phyloP scores from a whole-genome alignment of 2,329 filamentous ascomycete genomes.

The Colletotrichum salicis region DNA sequence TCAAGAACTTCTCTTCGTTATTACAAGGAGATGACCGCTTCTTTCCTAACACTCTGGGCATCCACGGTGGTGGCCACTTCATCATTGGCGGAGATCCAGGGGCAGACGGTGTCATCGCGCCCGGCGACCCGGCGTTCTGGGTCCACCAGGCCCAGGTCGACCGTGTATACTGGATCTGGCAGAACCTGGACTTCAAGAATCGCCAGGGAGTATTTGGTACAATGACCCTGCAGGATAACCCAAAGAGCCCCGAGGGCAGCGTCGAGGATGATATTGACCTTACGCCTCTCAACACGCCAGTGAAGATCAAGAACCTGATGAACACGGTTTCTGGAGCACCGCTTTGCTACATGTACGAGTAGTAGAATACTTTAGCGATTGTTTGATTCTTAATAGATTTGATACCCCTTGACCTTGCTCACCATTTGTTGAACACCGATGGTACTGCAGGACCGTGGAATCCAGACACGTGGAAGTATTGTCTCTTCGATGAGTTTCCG shows the following conservation, averaged over 20 bases:
- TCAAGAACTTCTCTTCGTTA: constrained; percentile 45
- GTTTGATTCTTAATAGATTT: neutral
- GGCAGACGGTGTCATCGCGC: constrained; percentile 55
- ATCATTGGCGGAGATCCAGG: constrained; percentile 58
- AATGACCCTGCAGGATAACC: constrained; percentile 53
- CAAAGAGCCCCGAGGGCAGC: constrained; percentile 53
- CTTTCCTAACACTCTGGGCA: constrained; percentile 45
- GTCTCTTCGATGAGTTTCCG: neutral
- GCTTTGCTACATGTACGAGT: constrained; percentile 56
- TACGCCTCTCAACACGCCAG: constrained; percentile 46
- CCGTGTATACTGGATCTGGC: constrained; percentile 60
- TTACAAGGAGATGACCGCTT: constrained; percentile 48
- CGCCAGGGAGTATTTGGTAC: constrained; percentile 53
- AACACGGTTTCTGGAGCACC: constrained; percentile 53
- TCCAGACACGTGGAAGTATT: no score
- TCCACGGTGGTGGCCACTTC: constrained; percentile 55
- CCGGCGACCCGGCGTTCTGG: constrained; percentile 58
- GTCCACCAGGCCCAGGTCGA: constrained; percentile 59
- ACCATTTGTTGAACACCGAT: neutral
- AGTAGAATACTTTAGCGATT: neutral
- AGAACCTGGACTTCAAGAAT: constrained; percentile 54
- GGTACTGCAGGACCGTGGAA: no score
- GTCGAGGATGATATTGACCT: constrained; percentile 51
- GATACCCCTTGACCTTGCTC: neutral
- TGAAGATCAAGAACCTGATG: constrained; percentile 49